Conservation (phyloP, 75 land plant species). For the Pinus tabuliformis region DNA sequence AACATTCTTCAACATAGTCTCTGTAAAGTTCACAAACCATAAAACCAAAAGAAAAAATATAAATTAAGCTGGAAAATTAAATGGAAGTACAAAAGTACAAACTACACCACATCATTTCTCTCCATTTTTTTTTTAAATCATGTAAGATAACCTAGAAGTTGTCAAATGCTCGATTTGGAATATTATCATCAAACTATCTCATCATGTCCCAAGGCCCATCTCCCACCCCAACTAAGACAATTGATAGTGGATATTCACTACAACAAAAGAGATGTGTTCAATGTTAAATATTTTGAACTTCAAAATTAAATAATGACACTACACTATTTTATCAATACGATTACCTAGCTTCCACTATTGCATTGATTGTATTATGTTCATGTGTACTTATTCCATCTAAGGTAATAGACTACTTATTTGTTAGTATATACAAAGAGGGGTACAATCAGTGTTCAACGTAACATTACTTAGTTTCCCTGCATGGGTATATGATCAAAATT, state of each 20-base stretch:
- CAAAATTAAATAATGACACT: too few species aligned
- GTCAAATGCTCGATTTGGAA: slow-evolving; percentile 72
- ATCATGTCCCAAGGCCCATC: slow-evolving; percentile 91
- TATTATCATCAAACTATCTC: slow-evolving; percentile 76
- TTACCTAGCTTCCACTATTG: too few species aligned
- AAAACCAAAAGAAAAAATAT: slow-evolving; percentile 10
- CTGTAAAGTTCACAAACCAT: slow-evolving; percentile 90
- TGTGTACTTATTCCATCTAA: too few species aligned
- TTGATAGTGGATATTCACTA: slow-evolving; percentile 66
- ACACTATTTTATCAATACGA: too few species aligned
- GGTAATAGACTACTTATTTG: too few species aligned
- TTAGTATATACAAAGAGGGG: too few species aligned
- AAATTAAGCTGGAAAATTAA: not conserved
- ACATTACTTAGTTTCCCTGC: too few species aligned
- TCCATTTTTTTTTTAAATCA: not conserved
- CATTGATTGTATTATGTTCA: too few species aligned
- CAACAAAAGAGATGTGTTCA: not conserved
- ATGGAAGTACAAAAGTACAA: not conserved
- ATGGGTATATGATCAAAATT: too few species aligned
- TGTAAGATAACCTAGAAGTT: slow-evolving; percentile 57
- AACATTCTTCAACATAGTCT: slow-evolving; percentile 67
- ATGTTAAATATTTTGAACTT: too few species aligned
- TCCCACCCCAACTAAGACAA: slow-evolving; percentile 71
- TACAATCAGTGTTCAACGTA: too few species aligned
- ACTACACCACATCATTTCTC: not conserved